A percentile compares a stretch with the other conserved stretches of the same genome.
phyloP scores from a whole-genome alignment of 2,329 filamentous ascomycete species.

The Talaromyces sp. region DNA sequence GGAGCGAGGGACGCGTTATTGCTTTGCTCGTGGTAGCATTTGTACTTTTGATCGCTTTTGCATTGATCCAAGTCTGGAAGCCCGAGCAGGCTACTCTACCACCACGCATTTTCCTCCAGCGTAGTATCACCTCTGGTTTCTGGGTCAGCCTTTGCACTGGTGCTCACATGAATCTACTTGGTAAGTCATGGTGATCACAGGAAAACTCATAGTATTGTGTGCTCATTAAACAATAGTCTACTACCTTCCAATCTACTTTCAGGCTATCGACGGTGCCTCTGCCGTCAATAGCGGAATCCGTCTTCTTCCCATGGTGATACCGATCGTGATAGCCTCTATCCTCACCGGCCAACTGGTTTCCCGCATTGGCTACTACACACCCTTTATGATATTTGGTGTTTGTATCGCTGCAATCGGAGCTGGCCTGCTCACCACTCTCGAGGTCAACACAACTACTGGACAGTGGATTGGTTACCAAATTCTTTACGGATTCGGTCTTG shows the following conservation, averaged over 20 bases:
- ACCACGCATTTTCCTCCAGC: slow-evolving; percentile 30
- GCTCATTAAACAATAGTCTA: slow-evolving; percentile 26
- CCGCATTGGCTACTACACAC: slow-evolving; percentile 10
- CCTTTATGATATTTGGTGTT: slow-evolving; percentile 1
- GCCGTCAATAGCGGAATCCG: slow-evolving; percentile 6
- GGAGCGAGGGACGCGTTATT: slow-evolving; percentile 37
- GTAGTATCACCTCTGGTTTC: slow-evolving; percentile 26
- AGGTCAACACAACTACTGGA: slow-evolving; percentile 6
- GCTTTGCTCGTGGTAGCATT: slow-evolving; percentile 40
- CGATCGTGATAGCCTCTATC: slow-evolving; percentile 1
- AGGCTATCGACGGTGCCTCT: slow-evolving; percentile 27
- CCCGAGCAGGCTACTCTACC: slow-evolving; percentile 38
- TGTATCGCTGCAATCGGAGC: slow-evolving; percentile 3
- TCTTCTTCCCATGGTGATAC: slow-evolving; percentile 4
- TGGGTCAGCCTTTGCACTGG: slow-evolving; percentile 36
- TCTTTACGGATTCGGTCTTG: slow-evolving; percentile 25
- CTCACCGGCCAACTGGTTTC: slow-evolving; percentile 1
- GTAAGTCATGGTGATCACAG: slow-evolving; percentile 11
- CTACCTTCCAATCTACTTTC: slow-evolving; percentile 46
- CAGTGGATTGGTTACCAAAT: slow-evolving; percentile 25
- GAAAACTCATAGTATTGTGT: not conserved
- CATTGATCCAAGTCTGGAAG: slow-evolving; percentile 28
- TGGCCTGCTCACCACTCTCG: slow-evolving; percentile 12
- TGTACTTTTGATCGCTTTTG: slow-evolving; percentile 30
- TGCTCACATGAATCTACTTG: slow-evolving; percentile 28